Base-by-base conservation (phyloP, 805 yeast species). In the Allodekkera sacchari region DNA sequence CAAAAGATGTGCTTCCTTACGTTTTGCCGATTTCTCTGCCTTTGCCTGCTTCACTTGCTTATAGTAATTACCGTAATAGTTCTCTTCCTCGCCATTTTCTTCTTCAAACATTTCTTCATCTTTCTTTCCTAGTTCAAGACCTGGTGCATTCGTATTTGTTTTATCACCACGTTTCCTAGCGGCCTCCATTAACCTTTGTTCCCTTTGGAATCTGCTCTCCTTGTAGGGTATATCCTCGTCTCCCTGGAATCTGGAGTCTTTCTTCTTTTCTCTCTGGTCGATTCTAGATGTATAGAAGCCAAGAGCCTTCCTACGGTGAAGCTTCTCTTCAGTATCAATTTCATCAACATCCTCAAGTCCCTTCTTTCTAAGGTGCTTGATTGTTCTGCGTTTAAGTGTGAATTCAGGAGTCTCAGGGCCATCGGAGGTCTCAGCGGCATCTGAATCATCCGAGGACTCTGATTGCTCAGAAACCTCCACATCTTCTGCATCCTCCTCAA, bases 271-370 rank as follows among this genome's bases (percentile, higher is more conserved):
- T 32, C 78, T 79, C 60, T 88, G 94, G 55, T 87, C 96, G 56
- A 92, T 88, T 59, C 89, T 88, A 36, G 97, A 83, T 1, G 98
- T 92, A 68, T 92, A 92, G 75, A 92, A 92, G 38, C 97, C 77
- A 47, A 92, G 71, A 2, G 94, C 71, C 51, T 74, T 74, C 64
- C 79, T 82, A 46, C 94, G 76, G 14, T 77, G 71, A 37, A 70
- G 73, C 62, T 88, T 89, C 36, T 87, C 97, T 49, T 84, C 94
- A 27, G 71, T 68, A 57, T 92, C 97, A 29, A 85, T 77, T 18
- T 76, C 92, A 31, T 83, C 94, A 27, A 83, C 68, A 21, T 68
- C 74, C 18, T 75, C 64, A 48, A 85, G 95, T n/a, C 44, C 43
- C 37, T 44, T 42, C n/a, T 44, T 26, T 18, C 47, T 44, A n/a